Percentiles rank a stretch among this genome's conserved stretches.
Evolutionary conservation across 345 rosid species (phyloP).

Genomic region (Hibiscus tridactylites): DNA sequence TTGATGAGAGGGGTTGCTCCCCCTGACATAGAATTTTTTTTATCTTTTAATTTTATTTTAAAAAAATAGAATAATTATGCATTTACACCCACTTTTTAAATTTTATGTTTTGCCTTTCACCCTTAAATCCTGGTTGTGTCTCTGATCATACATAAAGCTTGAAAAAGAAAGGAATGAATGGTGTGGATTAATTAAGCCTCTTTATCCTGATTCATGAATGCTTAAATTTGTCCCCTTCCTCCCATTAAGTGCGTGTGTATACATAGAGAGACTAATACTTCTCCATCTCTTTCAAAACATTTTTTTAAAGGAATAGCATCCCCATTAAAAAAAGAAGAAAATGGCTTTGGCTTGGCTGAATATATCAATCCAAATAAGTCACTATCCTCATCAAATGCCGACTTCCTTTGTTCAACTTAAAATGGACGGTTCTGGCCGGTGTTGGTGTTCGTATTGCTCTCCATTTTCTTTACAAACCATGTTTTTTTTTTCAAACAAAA

Average conservation of each 20-base stretch:
- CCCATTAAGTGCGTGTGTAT: too few relatives aligned
- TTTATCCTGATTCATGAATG: not conserved
- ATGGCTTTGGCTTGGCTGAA: not conserved
- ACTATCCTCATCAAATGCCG: not conserved
- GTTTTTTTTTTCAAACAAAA: too few relatives aligned
- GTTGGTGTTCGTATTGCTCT: too few relatives aligned
- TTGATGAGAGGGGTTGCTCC: too few relatives aligned
- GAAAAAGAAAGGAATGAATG: slow-evolving; percentile 9
- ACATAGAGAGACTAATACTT: not conserved
- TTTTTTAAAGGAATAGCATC: not conserved
- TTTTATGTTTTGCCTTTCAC: too few relatives aligned
- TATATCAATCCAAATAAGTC: not conserved
- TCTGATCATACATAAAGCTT: not conserved
- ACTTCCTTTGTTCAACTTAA: not conserved
- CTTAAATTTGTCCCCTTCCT: too few relatives aligned
- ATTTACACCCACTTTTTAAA: too few relatives aligned
- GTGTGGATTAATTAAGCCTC: not conserved
- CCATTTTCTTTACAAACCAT: not conserved
- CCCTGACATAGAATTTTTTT: too few relatives aligned
- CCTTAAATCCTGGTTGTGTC: too few relatives aligned
- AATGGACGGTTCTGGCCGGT: not conserved
- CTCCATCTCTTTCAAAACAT: not conserved
- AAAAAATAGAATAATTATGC: too few relatives aligned
- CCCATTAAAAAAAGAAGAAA: not conserved
- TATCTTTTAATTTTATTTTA: too few relatives aligned